Evolutionary conservation across 140 eudicot species (phyloP).

Genomic region (Senecio squalidus): DNA sequence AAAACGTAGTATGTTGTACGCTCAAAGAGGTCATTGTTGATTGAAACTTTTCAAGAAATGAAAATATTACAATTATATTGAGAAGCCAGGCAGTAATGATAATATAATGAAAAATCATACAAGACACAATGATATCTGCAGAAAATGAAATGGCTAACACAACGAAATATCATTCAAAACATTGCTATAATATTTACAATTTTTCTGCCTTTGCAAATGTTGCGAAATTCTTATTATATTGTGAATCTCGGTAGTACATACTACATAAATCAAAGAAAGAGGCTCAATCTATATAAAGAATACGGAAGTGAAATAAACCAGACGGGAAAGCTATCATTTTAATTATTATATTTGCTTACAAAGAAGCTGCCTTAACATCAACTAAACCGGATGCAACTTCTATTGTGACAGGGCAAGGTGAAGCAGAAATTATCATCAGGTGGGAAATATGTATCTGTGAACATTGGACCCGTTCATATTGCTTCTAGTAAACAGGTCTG

Average conservation of each 20-base stretch:
- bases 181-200: neutral
- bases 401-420: slow-evolving; percentile 60
- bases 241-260: neutral
- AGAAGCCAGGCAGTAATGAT: neutral
- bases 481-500: slow-evolving; percentile 92
- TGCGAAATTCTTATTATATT: neutral
- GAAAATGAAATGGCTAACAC: neutral
- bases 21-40: neutral
- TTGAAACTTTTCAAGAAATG: neutral
- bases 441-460: slow-evolving; percentile 92
- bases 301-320: neutral
- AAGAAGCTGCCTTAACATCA: neutral
- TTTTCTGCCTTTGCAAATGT: neutral
- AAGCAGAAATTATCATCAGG: slow-evolving; percentile 86
- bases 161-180: too few relatives aligned
- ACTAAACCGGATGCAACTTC: neutral
- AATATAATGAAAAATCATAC: neutral
- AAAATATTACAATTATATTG: neutral
- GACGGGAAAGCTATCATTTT: slow-evolving; percentile 3
- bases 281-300: neutral
- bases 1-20: neutral
- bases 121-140: neutral
- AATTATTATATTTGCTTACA: neutral
- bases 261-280: neutral
- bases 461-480: slow-evolving; percentile 91